These are phyloP conservation scores for Pythium myriotylum DNA, from an alignment of 352 stramenopile species.

Conservation along the genomic window DNA sequence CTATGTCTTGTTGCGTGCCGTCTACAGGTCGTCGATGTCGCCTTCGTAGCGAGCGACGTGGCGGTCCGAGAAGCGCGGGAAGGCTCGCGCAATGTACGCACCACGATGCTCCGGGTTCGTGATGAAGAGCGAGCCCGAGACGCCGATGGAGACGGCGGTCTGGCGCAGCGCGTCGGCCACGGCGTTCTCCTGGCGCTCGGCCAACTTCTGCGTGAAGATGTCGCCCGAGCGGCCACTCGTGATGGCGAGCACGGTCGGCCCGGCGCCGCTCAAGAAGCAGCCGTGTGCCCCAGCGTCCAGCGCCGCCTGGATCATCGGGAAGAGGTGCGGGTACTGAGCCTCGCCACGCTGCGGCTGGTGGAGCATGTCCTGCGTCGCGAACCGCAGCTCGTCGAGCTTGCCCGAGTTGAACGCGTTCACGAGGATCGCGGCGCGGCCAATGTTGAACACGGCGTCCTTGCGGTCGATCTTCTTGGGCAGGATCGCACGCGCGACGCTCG, in stretches of 20 bases:
- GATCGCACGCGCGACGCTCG: constrained; percentile 91
- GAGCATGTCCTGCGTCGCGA: constrained; percentile 93
- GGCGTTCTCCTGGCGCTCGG: constrained; percentile 84
- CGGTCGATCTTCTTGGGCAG: constrained; percentile 88
- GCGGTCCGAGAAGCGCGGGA: constrained; percentile 91
- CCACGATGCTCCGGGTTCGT: constrained; percentile 96
- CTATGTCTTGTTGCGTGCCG: neutral
- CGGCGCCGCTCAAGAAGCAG: constrained; percentile 97
- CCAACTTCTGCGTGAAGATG: constrained; percentile 98
- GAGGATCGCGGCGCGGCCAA: constrained; percentile 95
- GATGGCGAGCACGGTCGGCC: constrained; percentile 97
- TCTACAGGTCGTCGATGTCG: constrained; percentile 78
- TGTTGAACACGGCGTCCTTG: constrained; percentile 97
- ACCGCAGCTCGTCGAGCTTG: constrained; percentile 97
- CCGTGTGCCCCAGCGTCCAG: constrained; percentile 93
- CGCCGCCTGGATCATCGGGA: constrained; percentile 96
- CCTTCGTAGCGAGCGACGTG: constrained; percentile 83
- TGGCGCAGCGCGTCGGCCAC: constrained; percentile 98
- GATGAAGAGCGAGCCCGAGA: constrained; percentile 97
- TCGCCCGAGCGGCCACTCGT: constrained; percentile 96
- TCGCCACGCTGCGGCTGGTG: constrained; percentile 96
- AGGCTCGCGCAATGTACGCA: constrained; percentile 94
- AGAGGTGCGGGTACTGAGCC: constrained; percentile 96
- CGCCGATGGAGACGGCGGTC: constrained; percentile 87
- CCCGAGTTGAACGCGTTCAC: constrained; percentile 96